Evolutionary conservation across 306 rosid species (phyloP), one percentile per base, ranked within the genome.

Genomic region (Ziziphus jujuba): DNA sequence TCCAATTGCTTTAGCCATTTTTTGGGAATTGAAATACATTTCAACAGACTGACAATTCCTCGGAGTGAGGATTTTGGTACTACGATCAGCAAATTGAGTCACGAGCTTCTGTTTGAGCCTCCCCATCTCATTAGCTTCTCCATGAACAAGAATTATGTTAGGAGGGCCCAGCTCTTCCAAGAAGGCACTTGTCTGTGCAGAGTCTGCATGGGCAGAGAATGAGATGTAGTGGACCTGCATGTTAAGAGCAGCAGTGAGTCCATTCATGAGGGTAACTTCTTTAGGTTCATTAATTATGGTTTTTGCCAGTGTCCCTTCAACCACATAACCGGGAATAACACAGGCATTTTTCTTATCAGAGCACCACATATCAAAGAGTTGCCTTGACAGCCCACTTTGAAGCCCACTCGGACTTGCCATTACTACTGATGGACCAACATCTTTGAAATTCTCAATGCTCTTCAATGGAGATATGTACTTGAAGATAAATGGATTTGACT

Each of bases 371-470:
- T 92, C 98, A 52, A 92, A 92, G 44, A 92, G 82, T 69, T 92
- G 97, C 21, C 97, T 72, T 16, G 97, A 92, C 78, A 92, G 73
- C 25, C 98, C 98, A 50, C 98, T 89, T 70, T 92, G 98, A 69
- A 92, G 88, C 43, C 85, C 91, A 71, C 91, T 67, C 6, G 98
- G 98, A 72, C 98, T 92, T n/a, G 98, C 98, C 98, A 92, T 92
- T 69, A 92, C 93, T 36, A 90, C 98, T 6, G 90, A 89, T 5
- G 97, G 96, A 48, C 93, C 97, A 3, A 92, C 87, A 58, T 92
- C 97, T 56, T 89, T 89, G 72, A 92, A 89, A 75, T 66, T 75
- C 34, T 92, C 98, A 59, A 92, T 81, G 88, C 93, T 87, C 76
- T 87, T 87, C 40, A 90, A 75, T 28, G 98, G 93, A 44, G 93